Evolutionary conservation across 2,329 filamentous ascomycete genomes (phyloP), one percentile per base, ranked within the genome.

Genomic region (Calonectria multiphialidica): DNA sequence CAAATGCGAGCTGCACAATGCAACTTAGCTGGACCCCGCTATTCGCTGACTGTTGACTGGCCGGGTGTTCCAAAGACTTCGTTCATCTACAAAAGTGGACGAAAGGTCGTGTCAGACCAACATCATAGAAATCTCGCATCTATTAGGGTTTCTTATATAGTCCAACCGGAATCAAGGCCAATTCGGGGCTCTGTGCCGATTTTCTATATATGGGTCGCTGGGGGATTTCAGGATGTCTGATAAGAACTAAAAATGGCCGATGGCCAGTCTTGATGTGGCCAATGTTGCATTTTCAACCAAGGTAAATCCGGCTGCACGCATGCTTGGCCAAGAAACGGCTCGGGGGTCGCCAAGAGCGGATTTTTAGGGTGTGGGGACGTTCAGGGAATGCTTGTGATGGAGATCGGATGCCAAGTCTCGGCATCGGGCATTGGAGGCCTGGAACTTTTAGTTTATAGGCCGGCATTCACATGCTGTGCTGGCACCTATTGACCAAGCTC

Each of bases 331-430:
- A 68, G 66, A 44, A 62, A 62, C 45, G 57, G 55, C 35, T 35
- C 57, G 8, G 55, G 66, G 55, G 66, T 62, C 33, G 66, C 66
- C 66, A 68, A 68, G 66, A 53, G 55, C 44, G n/a, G 10, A 55
- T 45, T 62, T 33, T 15, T n/a, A 21, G 37, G 23, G 9, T 25
- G 45, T 50, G 45, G 66, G 25, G 66, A 45, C 49, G 12, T 25
- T 40, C 45, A 62, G 53, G 30, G 35, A 30, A 35, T 16, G 33
- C 7, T 33, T 30, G 37, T 30, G 15, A 21, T 62, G 28, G 57
- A 62, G 50, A 37, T 67, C 25, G 49, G 49, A 62, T 67, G 42
- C 40, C 53, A 50, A 42, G 28, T 61, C 25, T 47, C 42, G 33
- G 30, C 18, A 62, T 62, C 57, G 40, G 23, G 23, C 12, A 3